Conservation (phyloP, 305 asterid species). For the Fraxinus angustifolia region DNA sequence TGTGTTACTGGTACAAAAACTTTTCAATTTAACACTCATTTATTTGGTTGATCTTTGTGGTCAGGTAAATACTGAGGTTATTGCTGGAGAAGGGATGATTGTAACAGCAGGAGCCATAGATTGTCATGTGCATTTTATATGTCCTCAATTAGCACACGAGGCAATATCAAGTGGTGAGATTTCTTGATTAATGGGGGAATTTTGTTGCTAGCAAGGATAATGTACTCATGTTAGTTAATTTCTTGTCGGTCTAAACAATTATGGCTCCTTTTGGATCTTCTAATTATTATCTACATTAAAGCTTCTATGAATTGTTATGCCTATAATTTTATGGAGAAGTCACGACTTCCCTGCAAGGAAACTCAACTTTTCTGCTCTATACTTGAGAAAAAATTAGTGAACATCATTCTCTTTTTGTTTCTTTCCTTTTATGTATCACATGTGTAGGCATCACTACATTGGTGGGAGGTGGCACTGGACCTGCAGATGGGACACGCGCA, state of each 20-base stretch:
- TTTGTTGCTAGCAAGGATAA: conserved; percentile 6
- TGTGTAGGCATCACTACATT: conserved; percentile 71
- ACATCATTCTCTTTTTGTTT: not conserved
- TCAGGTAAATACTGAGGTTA: conserved; percentile 86
- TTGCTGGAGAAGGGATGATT: conserved; percentile 93
- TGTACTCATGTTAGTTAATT: not conserved
- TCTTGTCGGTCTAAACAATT: conserved; percentile 4
- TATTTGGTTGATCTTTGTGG: conserved; percentile 22
- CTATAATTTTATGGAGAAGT: not conserved
- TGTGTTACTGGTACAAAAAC: conserved; percentile 1
- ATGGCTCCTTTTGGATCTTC: not conserved
- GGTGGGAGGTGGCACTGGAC: conserved; percentile 97
- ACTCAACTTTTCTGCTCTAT: not conserved
- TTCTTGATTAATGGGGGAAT: conserved; percentile 12
- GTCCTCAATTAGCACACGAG: conserved; percentile 89
- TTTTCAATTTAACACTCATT: conserved; percentile 16
- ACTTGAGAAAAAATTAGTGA: not conserved
- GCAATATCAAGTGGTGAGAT: conserved; percentile 90
- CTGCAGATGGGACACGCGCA: conserved; percentile 92
- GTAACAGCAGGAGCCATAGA: conserved; percentile 93
- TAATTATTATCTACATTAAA: not conserved
- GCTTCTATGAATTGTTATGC: not conserved
- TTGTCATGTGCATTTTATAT: conserved; percentile 94
- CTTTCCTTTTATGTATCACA: not conserved
- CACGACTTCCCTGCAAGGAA: not conserved